These are phyloP conservation scores for Amoeboaphelidium occidentale DNA, from an alignment of 371 early-diverging fungal genomes.

Conservation along the genomic window DNA sequence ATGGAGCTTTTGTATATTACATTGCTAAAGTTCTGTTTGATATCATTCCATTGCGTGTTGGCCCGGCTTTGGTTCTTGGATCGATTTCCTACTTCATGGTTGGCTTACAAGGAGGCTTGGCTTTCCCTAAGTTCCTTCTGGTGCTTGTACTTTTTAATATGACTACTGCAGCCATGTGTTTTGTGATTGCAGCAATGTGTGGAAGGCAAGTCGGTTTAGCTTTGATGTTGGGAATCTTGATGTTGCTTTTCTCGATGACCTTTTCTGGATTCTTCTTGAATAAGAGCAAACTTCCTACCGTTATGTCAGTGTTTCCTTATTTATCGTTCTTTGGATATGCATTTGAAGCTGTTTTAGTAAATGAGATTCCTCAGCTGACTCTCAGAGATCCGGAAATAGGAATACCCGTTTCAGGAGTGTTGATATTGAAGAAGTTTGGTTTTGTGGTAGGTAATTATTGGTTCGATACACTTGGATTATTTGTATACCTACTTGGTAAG, in stretches of 20 bases:
- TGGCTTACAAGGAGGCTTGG: slow-evolving; percentile 24
- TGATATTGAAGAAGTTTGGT: slow-evolving; percentile 66
- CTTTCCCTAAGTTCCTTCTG: slow-evolving; percentile 44
- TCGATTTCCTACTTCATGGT: slow-evolving; percentile 65
- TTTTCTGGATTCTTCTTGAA: slow-evolving; percentile 73
- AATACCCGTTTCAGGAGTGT: slow-evolving; percentile 45
- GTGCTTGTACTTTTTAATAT: slow-evolving; percentile 63
- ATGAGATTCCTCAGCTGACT: slow-evolving; percentile 48
- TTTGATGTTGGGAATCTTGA: slow-evolving; percentile 42
- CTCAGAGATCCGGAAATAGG: slow-evolving; percentile 55
- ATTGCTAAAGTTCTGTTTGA: slow-evolving; percentile 53
- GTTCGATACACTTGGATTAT: slow-evolving; percentile 49
- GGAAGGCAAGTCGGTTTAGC: slow-evolving; percentile 50
- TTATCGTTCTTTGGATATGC: slow-evolving; percentile 68
- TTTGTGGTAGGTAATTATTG: slow-evolving; percentile 61
- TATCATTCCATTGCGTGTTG: slow-evolving; percentile 41
- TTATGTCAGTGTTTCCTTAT: slow-evolving; percentile 48
- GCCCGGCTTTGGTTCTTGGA: slow-evolving; percentile 63
- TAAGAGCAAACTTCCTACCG: slow-evolving; percentile 36
- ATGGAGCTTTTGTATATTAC: slow-evolving; percentile 47
- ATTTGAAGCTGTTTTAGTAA: slow-evolving; percentile 63
- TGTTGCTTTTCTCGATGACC: slow-evolving; percentile 66
- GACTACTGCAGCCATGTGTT: slow-evolving; percentile 48
- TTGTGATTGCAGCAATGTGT: slow-evolving; percentile 40
- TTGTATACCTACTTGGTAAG: too few relatives aligned